Base-by-base conservation (phyloP, 108 stramenopile genomes). In the Nitzschia palea region DNA sequence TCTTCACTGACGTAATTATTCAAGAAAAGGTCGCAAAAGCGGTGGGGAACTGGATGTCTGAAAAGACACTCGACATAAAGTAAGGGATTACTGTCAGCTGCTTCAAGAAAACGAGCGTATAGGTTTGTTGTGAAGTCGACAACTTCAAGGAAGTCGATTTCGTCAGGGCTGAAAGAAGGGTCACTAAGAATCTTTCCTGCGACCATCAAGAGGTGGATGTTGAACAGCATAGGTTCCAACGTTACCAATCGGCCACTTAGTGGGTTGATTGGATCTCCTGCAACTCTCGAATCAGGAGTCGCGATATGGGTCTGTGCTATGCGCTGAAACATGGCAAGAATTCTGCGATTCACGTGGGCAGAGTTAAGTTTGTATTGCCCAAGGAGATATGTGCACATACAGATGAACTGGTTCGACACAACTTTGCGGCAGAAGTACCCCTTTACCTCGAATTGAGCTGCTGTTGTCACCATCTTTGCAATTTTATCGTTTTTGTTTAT, bases 191-290 rank as follows among this genome's bases (percentile, higher is more conserved):
- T 86, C 14, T 59, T 78, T 40, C 91, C 81, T 35, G 86, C 55
- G 14, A 84, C 80, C 5, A 77, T 56, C 14, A 95, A 65, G 28
- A 95, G 32, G 4, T 79, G 85, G 28, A 88, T 76, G 70, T 95
- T 89, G 80, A 84, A 95, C 3, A 95, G 81, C 78, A 95, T 82
- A 22, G 95, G 95, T 64, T 89, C 88, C 47, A 89, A 65, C 8
- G 94, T 93, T 22, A 84, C 84, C 9, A 44, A 74, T 40, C 76
- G 73, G 58, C 72, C 51, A 4, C 72, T 74, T 12, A 94, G 56
- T 35, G 76, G 73, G 43, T 75, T 80, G 65, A 62, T 63, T 32
- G 53, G 43, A 5, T 18, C 43, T 14, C 58, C 63, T 18, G 2
- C 30, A 15, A 66, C 76, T 9, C 65, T 85, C 48, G 56, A 71